Percentiles rank a stretch among this genome's conserved stretches.
phyloP scores from a whole-genome alignment of 768 basidiomycete genomes.

The Pleurotus tuber-regium region DNA sequence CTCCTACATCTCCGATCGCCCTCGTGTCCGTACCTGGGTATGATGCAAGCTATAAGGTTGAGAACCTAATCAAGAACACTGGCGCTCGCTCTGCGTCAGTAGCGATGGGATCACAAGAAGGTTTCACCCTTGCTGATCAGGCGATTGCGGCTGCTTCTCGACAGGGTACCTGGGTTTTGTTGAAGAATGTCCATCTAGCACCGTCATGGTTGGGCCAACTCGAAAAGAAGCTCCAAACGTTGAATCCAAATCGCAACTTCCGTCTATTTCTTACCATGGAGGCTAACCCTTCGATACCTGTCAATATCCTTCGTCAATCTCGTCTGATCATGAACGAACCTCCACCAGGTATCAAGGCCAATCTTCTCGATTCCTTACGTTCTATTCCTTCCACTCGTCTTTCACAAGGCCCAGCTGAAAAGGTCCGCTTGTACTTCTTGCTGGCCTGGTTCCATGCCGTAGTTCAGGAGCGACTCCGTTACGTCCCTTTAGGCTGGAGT shows the following conservation, averaged over 20 bases:
- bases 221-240: constrained; percentile 93
- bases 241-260: constrained; percentile 89
- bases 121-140: constrained; percentile 94
- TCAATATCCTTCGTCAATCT: constrained; percentile 95
- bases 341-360: constrained; percentile 95
- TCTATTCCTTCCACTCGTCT: constrained; percentile 71
- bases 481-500: constrained; percentile 95
- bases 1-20: constrained; percentile 79
- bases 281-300: constrained; percentile 90
- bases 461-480: constrained; percentile 94
- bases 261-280: constrained; percentile 98
- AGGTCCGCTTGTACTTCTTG: constrained; percentile 90
- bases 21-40: constrained; percentile 94
- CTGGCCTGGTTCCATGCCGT: constrained; percentile 99
- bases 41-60: constrained; percentile 97
- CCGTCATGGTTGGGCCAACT: constrained; percentile 94
- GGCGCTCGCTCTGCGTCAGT: constrained; percentile 82
- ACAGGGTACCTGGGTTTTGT: constrained; percentile 92
- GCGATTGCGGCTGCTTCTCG: constrained; percentile 91
- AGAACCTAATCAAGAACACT: constrained; percentile 78
- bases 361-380: constrained; percentile 85
- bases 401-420: constrained; percentile 87
- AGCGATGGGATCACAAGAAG: constrained; percentile 98
- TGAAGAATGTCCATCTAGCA: constrained; percentile 97
- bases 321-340: constrained; percentile 99